Conservation (phyloP, 495 filamentous ascomycete species). For the Penicillium parvum region DNA sequence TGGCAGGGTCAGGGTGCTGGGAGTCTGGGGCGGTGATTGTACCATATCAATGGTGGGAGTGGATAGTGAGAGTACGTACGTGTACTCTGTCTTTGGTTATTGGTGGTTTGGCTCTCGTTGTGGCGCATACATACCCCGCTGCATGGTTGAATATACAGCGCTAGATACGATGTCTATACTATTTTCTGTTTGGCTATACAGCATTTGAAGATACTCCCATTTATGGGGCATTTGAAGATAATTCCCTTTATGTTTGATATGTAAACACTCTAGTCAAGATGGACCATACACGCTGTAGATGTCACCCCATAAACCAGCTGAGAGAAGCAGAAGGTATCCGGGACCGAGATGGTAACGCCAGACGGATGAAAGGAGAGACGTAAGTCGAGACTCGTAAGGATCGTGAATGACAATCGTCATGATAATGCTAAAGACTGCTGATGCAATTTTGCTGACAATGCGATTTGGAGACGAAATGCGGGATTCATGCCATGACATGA, state of each 20-base stretch:
- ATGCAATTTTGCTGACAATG: conserved; percentile 9
- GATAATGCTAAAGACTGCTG: conserved; percentile 7
- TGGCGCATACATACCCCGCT: conserved; percentile 18
- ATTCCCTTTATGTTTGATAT: conserved; percentile 3
- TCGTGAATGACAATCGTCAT: conserved; percentile 22
- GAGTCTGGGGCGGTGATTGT: conserved; percentile 10
- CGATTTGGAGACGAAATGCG: neutral
- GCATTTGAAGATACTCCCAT: neutral
- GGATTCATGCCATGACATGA: too few relatives aligned
- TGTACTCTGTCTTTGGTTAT: too few relatives aligned
- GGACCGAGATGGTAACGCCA: conserved; percentile 9
- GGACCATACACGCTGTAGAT: conserved; percentile 11
- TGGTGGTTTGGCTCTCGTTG: too few relatives aligned
- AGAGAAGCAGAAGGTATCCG: neutral
- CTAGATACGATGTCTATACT: conserved; percentile 5
- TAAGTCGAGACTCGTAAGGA: conserved; percentile 22
- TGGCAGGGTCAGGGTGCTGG: conserved; percentile 29
- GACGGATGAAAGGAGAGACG: conserved; percentile 18
- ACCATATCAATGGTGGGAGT: neutral
- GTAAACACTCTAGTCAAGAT: too few relatives aligned
- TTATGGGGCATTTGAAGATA: too few relatives aligned
- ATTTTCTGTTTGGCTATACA: conserved; percentile 1
- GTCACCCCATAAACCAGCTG: too few relatives aligned
- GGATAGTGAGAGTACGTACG: too few relatives aligned
- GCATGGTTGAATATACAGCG: conserved; percentile 11